Evolutionary conservation across 2,329 filamentous ascomycete genomes (phyloP).

Genomic region (Xylariaceae sp.): DNA sequence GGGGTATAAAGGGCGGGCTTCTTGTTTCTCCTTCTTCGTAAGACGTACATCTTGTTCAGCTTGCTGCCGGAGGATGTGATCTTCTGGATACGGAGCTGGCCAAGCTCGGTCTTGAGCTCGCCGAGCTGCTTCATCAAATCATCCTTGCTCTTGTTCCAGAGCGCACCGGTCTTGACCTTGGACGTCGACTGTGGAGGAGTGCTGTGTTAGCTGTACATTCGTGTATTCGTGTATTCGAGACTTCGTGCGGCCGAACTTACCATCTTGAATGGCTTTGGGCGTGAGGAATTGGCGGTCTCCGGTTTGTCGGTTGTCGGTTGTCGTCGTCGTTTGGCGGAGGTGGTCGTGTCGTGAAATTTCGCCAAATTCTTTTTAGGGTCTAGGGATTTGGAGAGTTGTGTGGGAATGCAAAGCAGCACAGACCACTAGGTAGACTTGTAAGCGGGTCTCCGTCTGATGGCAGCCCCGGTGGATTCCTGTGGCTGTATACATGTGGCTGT

Average conservation of each 20-base stretch:
- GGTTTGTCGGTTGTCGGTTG: conserved; percentile 30
- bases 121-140: conserved; percentile 94
- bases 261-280: conserved; percentile 51
- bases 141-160: conserved; percentile 99
- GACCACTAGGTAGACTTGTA: conserved; percentile 11
- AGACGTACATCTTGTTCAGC: conserved; percentile 92
- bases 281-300: conserved; percentile 38
- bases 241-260: conserved; percentile 48
- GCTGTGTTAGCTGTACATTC: conserved; percentile 29
- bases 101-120: conserved; percentile 95
- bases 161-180: conserved; percentile 92
- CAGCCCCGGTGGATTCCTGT: not conserved
- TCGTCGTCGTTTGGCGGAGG: conserved; percentile 32
- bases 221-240: not conserved
- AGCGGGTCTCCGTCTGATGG: conserved; percentile 15
- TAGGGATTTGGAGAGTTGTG: conserved; percentile 38
- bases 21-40: conserved; percentile 1
- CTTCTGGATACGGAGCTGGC: conserved; percentile 97
- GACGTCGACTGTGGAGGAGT: conserved; percentile 55
- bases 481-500: not conserved
- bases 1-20: conserved; percentile 23
- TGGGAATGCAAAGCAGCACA: conserved; percentile 24
- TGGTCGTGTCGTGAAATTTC: conserved; percentile 43
- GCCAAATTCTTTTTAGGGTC: conserved; percentile 40
- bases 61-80: conserved; percentile 94